A percentile compares a stretch with the other conserved stretches of the same genome.
Conservation (phyloP, 129 eudicot species). For the Flaveria linearis region DNA sequence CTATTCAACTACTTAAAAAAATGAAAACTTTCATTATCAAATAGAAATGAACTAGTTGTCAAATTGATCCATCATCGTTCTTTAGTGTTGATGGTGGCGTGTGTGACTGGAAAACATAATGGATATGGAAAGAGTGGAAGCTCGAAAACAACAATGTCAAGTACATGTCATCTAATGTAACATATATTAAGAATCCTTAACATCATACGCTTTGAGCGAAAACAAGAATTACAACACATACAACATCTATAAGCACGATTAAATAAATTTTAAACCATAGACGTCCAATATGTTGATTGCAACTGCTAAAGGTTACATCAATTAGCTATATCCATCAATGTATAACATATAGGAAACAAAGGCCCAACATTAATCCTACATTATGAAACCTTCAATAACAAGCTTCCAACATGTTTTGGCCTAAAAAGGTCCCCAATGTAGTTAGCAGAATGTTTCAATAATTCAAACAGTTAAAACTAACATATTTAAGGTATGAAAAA, state of each 20-base stretch:
- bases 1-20: background rate
- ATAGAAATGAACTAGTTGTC: background rate
- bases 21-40: background rate
- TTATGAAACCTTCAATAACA: slow-evolving; percentile 23
- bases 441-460: too few species aligned
- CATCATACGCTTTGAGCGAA: background rate
- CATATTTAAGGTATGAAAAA: too few species aligned
- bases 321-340: background rate
- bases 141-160: background rate
- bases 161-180: background rate
- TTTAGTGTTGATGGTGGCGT: background rate
- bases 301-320: slow-evolving; percentile 4
- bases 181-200: background rate
- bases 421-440: background rate
- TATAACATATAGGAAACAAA: slow-evolving; percentile 15
- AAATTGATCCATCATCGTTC: background rate
- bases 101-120: background rate
- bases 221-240: background rate
- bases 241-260: background rate
- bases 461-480: too few species aligned
- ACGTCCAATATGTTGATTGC: background rate
- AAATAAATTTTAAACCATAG: background rate
- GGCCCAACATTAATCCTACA: slow-evolving; percentile 26
- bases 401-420: slow-evolving; percentile 21
- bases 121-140: background rate